phyloP scores from a whole-genome alignment of 2,329 filamentous ascomycete genomes.

The Clarireedia sp. region DNA sequence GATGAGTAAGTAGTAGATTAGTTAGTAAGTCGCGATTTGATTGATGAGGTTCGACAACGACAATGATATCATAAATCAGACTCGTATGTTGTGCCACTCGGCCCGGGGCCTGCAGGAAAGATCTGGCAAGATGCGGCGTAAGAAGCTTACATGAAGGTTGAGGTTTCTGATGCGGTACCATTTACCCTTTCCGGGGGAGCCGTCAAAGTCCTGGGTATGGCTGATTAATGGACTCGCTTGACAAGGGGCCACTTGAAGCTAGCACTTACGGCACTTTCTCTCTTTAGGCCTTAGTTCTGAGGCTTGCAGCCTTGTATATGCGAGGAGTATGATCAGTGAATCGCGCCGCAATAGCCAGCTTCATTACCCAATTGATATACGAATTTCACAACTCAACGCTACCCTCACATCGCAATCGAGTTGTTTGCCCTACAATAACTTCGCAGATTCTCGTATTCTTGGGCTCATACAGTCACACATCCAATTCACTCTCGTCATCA shows the following conservation, averaged over 20 bases:
- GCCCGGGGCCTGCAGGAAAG: not conserved
- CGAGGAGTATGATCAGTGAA: too few species aligned
- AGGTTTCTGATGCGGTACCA: not conserved
- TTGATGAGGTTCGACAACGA: too few species aligned
- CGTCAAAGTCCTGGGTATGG: not conserved
- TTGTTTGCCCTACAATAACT: not conserved
- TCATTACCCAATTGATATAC: not conserved
- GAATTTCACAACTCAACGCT: not conserved
- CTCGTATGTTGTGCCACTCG: not conserved
- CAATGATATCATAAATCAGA: not conserved
- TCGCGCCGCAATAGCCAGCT: too few species aligned
- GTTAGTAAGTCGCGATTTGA: too few species aligned
- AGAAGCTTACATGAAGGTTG: not conserved
- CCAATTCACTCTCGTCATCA: slow-evolving; percentile 29
- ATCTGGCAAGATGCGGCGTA: not conserved
- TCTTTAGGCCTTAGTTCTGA: not conserved
- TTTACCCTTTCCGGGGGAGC: not conserved
- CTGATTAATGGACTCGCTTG: not conserved
- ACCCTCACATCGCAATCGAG: not conserved
- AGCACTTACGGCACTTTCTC: not conserved
- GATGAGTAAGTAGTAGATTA: too few species aligned
- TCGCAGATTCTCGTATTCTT: not conserved
- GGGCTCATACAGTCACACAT: not conserved
- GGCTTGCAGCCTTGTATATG: not conserved
- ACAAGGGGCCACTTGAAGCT: not conserved